Evolutionary conservation across 1,284 basidiomycete species (phyloP).

Genomic region (Papiliotrema laurentii): DNA sequence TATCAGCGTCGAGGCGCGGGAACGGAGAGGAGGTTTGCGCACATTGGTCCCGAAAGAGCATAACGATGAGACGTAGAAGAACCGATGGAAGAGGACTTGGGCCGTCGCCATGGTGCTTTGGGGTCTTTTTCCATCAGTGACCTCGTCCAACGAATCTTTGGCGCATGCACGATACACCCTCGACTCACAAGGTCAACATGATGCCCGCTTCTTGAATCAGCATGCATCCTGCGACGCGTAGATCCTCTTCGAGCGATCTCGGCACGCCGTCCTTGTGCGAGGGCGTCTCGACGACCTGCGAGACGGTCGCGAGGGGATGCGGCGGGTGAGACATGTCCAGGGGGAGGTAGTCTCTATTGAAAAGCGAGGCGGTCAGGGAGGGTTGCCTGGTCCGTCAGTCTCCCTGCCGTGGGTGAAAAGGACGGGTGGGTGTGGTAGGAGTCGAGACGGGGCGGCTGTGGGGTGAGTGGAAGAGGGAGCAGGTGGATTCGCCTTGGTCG

Average conservation of each 20-base stretch:
- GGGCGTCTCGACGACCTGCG: slow-evolving; percentile 73
- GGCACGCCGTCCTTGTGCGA: slow-evolving; percentile 79
- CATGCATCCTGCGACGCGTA: slow-evolving; percentile 82
- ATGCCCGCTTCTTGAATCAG: slow-evolving; percentile 92
- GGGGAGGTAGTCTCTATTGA: no score
- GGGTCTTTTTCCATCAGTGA: slow-evolving; percentile 59
- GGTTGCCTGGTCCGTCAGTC: no score
- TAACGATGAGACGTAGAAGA: slow-evolving; percentile 94
- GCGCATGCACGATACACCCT: not conserved
- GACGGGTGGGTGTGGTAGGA: no score
- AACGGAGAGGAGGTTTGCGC: slow-evolving; percentile 31
- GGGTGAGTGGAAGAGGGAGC: no score
- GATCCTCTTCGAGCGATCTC: slow-evolving; percentile 71
- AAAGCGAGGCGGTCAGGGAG: no score
- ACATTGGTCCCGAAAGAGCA: slow-evolving; percentile 87
- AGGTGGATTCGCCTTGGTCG: no score
- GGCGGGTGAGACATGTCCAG: slow-evolving; percentile 60
- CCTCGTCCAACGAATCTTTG: not conserved
- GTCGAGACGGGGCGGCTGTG: no score
- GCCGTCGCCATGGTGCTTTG: slow-evolving; percentile 95
- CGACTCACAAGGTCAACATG: slow-evolving; percentile 73
- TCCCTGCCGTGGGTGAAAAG: no score
- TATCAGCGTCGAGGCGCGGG: no score
- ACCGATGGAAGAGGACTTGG: slow-evolving; percentile 92
- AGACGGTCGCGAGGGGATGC: slow-evolving; percentile 76